Conservation (phyloP, 768 basidiomycete genomes). For the Lentinus brumalis region DNA sequence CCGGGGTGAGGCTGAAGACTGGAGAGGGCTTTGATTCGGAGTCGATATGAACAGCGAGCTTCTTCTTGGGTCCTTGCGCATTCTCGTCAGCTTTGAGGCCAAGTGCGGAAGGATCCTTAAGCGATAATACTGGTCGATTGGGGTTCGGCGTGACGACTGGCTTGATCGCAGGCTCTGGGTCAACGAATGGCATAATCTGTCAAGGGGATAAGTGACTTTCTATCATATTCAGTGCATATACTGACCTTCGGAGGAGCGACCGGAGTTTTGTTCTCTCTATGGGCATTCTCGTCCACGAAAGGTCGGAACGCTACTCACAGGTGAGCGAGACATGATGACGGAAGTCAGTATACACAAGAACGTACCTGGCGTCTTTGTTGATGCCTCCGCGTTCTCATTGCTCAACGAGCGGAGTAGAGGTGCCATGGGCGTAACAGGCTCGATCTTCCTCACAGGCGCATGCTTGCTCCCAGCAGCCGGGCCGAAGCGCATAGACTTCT, state of each 20-base stretch:
- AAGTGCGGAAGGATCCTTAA: conserved; percentile 42
- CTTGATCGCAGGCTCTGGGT: conserved; percentile 49
- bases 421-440: conserved; percentile 46
- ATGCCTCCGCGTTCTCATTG: conserved; percentile 30
- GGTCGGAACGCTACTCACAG: conserved; percentile 57
- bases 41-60: conserved; percentile 12
- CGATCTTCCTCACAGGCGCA: conserved; percentile 69
- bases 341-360: not conserved
- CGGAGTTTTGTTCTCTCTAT: conserved; percentile 44
- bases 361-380: conserved; percentile 41
- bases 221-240: not conserved
- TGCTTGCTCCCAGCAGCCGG: conserved; percentile 65
- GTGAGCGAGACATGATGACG: not conserved
- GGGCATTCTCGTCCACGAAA: conserved; percentile 64
- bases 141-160: conserved; percentile 36
- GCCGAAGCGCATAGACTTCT: conserved; percentile 61
- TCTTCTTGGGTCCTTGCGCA: conserved; percentile 8
- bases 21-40: conserved; percentile 36
- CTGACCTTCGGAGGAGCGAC: conserved; percentile 42
- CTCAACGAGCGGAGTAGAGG: conserved; percentile 17
- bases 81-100: conserved; percentile 23
- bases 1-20: conserved; percentile 70
- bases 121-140: conserved; percentile 46
- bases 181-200: conserved; percentile 71
- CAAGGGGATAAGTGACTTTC: too few species aligned